phyloP scores from a whole-genome alignment of 108 stramenopile species.

The Pseudonitzschia multiseries region DNA sequence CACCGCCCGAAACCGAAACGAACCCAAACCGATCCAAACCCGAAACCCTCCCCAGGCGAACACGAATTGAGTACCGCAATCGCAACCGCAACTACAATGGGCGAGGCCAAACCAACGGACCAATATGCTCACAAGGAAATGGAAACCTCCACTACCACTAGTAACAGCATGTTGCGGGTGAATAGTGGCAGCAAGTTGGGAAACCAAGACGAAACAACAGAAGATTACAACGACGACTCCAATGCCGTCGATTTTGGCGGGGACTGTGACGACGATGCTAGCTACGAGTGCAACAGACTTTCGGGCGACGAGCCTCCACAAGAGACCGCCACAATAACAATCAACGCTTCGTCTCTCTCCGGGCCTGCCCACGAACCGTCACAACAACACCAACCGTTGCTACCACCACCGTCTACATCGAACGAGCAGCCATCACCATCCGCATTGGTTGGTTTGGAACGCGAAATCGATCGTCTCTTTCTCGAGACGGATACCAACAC shows the following conservation, averaged over 20 bases:
- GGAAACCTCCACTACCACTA: no score
- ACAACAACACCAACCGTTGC: no score
- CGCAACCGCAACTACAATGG: no score
- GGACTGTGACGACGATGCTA: not conserved
- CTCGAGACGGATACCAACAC: conserved; percentile 29
- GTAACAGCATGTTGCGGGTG: not conserved
- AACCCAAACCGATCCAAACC: no score
- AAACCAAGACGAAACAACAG: not conserved
- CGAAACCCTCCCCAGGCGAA: not conserved
- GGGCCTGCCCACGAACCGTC: no score
- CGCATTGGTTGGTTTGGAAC: not conserved
- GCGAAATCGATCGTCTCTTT: conserved; percentile 41
- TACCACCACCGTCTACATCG: not conserved
- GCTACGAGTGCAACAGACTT: not conserved
- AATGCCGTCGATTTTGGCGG: not conserved
- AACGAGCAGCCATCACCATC: not conserved
- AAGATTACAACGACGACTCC: not conserved
- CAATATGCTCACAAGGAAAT: no score
- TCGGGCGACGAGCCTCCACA: no score
- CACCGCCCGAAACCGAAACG: not conserved
- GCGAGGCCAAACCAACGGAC: no score
- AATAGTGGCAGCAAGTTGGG: not conserved
- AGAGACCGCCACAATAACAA: no score
- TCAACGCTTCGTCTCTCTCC: no score
- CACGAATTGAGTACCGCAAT: not conserved